phyloP scores from a whole-genome alignment of 1,284 basidiomycete species.

The Lentinus polychrous region DNA sequence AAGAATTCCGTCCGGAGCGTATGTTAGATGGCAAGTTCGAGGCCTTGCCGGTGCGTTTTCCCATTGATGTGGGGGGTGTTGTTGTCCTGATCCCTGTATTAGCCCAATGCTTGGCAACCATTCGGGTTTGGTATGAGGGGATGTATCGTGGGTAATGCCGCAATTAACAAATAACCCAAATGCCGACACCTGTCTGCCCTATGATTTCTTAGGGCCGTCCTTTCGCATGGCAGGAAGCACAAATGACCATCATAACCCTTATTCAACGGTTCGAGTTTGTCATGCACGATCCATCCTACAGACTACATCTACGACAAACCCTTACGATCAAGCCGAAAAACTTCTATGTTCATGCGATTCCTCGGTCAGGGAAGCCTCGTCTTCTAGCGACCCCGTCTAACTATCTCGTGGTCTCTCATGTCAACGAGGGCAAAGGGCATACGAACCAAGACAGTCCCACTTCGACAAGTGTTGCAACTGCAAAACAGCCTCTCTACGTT shows the following conservation, averaged over 20 bases:
- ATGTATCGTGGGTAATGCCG: slow-evolving; percentile 29
- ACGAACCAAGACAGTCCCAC: not conserved
- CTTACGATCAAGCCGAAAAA: slow-evolving; percentile 42
- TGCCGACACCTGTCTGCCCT: not conserved
- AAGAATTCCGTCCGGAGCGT: slow-evolving; percentile 37
- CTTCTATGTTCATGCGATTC: slow-evolving; percentile 35
- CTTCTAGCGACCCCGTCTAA: slow-evolving; percentile 13
- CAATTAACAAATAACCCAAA: not conserved
- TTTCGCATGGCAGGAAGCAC: slow-evolving; percentile 45
- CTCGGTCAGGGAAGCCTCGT: slow-evolving; percentile 19
- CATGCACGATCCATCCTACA: slow-evolving; percentile 36
- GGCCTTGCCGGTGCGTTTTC: slow-evolving; percentile 28
- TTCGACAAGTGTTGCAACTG: not conserved
- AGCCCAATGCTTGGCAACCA: slow-evolving; percentile 39
- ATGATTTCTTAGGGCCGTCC: slow-evolving; percentile 27
- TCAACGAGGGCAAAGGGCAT: not conserved
- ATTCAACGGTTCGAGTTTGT: slow-evolving; percentile 40
- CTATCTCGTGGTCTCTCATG: slow-evolving; percentile 2
- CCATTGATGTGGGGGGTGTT: not conserved
- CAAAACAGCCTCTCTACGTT: slow-evolving; percentile 28
- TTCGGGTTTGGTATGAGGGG: slow-evolving; percentile 34
- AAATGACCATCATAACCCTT: slow-evolving; percentile 35
- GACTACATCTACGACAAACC: slow-evolving; percentile 36
- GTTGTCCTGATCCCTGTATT: not conserved
- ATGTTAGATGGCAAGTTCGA: slow-evolving; percentile 42